A percentile compares a stretch with the other conserved stretches of the same genome.
phyloP scores from a whole-genome alignment of 306 rosid species.

The Sechiopsis laciniata region DNA sequence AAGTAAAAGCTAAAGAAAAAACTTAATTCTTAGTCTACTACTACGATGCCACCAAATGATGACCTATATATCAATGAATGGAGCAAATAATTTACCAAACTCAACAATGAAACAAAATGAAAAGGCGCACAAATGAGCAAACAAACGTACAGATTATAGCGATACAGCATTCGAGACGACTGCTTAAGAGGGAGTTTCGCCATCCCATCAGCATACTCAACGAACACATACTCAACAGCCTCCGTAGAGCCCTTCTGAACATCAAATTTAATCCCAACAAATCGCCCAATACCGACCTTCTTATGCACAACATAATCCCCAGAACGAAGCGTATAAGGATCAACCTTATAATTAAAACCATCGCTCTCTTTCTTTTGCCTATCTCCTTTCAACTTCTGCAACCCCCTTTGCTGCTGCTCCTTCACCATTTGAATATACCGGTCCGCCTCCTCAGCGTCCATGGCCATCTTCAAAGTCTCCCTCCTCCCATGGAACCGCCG shows the following conservation, averaged over 20 bases:
- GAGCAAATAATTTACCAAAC: background rate
- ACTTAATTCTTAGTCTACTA: background rate
- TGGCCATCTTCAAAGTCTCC: constrained; percentile 36
- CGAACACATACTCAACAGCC: constrained; percentile 67
- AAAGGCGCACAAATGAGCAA: constrained; percentile 12
- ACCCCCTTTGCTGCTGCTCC: constrained; percentile 83
- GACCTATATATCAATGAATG: background rate
- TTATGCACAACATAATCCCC: constrained; percentile 92
- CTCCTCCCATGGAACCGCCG: constrained; percentile 52
- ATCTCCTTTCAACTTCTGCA: constrained; percentile 72
- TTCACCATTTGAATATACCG: constrained; percentile 66
- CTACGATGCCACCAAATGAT: background rate
- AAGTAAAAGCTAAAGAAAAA: background rate
- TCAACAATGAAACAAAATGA: background rate
- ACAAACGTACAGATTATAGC: constrained; percentile 74
- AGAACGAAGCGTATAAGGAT: constrained; percentile 74
- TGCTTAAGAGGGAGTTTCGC: constrained; percentile 86
- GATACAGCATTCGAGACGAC: constrained; percentile 85
- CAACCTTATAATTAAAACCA: constrained; percentile 55
- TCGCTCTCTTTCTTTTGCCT: constrained; percentile 33
- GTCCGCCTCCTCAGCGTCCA: constrained; percentile 69
- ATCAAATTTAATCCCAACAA: constrained; percentile 77
- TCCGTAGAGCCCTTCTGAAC: constrained; percentile 44
- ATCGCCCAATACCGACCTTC: constrained; percentile 89
- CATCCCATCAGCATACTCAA: constrained; percentile 93